A percentile compares a stretch with the other conserved stretches of the same genome.
Evolutionary conservation across 2,329 filamentous ascomycete species (phyloP).

Genomic region (Botrytis deweyae): DNA sequence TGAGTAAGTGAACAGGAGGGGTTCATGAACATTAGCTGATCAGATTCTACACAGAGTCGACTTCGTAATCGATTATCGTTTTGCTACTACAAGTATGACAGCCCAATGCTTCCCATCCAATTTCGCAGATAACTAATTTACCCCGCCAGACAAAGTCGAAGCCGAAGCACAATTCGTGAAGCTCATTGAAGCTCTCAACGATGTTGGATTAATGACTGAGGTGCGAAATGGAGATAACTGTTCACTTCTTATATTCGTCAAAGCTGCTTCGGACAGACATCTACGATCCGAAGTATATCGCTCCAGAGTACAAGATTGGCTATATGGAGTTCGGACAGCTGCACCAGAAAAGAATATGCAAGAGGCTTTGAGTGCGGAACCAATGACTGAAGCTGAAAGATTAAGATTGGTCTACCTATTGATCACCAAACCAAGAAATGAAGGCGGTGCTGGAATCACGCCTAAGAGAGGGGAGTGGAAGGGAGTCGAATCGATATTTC

Average conservation of each 20-base stretch:
- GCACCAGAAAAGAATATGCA: slow-evolving; percentile 73
- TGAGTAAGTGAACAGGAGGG: slow-evolving; percentile 40
- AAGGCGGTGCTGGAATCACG: slow-evolving; percentile 78
- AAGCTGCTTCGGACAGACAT: slow-evolving; percentile 71
- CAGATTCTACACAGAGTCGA: slow-evolving; percentile 61
- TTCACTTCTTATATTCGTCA: slow-evolving; percentile 80
- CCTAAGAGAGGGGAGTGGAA: slow-evolving; percentile 69
- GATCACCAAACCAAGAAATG: slow-evolving; percentile 68
- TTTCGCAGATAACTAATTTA: slow-evolving; percentile 27
- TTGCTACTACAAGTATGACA: slow-evolving; percentile 61
- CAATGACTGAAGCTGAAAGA: slow-evolving; percentile 83
- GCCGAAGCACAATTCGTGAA: slow-evolving; percentile 75
- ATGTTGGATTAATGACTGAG: slow-evolving; percentile 82
- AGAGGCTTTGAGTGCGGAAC: slow-evolving; percentile 67
- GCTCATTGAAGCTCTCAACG: slow-evolving; percentile 71
- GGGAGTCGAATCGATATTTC: slow-evolving; percentile 71
- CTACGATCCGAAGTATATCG: slow-evolving; percentile 81
- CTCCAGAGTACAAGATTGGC: slow-evolving; percentile 88
- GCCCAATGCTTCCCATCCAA: neutral
- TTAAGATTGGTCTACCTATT: slow-evolving; percentile 85
- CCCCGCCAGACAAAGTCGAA: slow-evolving; percentile 58
- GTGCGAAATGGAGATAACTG: slow-evolving; percentile 76
- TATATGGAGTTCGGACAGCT: slow-evolving; percentile 78
- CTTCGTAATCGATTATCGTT: slow-evolving; percentile 81
- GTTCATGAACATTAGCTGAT: slow-evolving; percentile 22